Evolutionary conservation across 208 protist genomes (phyloP), one percentile per base, ranked within the genome.

Genomic region (Ichthyophonus hoferi): DNA sequence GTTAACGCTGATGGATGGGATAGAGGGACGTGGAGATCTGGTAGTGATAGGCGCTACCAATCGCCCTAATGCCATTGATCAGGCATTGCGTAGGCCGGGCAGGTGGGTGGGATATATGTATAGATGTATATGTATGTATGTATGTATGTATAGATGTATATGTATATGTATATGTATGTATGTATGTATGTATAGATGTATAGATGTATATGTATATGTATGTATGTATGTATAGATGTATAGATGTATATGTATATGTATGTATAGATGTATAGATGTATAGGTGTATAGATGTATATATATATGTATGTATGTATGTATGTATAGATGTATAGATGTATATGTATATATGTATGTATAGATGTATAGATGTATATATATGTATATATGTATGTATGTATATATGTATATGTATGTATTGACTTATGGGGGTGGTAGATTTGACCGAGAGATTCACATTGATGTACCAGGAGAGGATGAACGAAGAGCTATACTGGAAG

Each of bases 1-100:
- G n/a, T 94, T 99, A 3, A 98, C 97, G 31, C 99, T 96, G 91
- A 97, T 99, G 96, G 98, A 99, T 88, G 83, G 43, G 7, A 37
- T 89, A 38, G 42, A 81, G 7, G 82, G 79, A 2, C 43, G 83
- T 43, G 41, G 40, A 17, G 38, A 67, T 33, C 87, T 85, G 1
- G 94, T 96, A 1, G 91, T 96, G 35, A 92, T 96, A 76, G 94
- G 83, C 17, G 93, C 95, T 1, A 96, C 94, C 42, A 95, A 90
- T 83, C 40, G 90, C 14, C 90, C 89, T 35, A 77, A 84, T 91
- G 12, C 87, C 14, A 79, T 83, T 1, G 98, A 99, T 93, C 93
- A 95, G 33, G 97, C 97, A 0, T 92, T 99, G 58, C 94, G 98
- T 38, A 94, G 98, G 39, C 95, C 97, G 37, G 98, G 98, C 17